These are phyloP conservation scores for Halenospora varia DNA, from an alignment of 495 filamentous ascomycete genomes.

Conservation along the genomic window DNA sequence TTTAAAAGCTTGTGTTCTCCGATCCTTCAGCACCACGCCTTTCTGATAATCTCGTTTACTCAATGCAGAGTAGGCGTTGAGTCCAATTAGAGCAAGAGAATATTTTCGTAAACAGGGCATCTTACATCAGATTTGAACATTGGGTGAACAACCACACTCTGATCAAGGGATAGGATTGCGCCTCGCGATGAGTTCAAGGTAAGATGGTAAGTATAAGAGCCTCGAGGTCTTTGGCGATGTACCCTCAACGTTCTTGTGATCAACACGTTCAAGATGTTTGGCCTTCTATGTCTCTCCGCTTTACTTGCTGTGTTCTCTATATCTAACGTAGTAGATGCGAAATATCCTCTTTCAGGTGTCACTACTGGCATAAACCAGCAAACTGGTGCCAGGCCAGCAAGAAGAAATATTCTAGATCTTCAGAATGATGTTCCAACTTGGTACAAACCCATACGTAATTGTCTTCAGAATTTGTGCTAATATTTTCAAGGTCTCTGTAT, in stretches of 20 bases:
- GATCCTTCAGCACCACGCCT: background rate
- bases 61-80: background rate
- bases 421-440: slow-evolving; percentile 12
- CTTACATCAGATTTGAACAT: background rate
- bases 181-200: background rate
- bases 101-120: background rate
- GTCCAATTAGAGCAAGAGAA: background rate
- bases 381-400: slow-evolving; percentile 10
- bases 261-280: background rate
- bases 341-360: background rate
- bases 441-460: too few relatives aligned
- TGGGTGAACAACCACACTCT: background rate
- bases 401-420: slow-evolving; percentile 12
- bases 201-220: background rate
- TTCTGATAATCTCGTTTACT: background rate
- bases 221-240: background rate
- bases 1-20: background rate
- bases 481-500: slow-evolving; percentile 9
- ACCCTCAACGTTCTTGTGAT: background rate
- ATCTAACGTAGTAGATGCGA: background rate
- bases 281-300: background rate
- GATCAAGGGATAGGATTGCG: background rate
- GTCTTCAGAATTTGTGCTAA: background rate
- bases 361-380: background rate
- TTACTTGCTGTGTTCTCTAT: background rate